Base-by-base conservation (phyloP, 1,284 basidiomycete species). In the Golubevia sp. region DNA sequence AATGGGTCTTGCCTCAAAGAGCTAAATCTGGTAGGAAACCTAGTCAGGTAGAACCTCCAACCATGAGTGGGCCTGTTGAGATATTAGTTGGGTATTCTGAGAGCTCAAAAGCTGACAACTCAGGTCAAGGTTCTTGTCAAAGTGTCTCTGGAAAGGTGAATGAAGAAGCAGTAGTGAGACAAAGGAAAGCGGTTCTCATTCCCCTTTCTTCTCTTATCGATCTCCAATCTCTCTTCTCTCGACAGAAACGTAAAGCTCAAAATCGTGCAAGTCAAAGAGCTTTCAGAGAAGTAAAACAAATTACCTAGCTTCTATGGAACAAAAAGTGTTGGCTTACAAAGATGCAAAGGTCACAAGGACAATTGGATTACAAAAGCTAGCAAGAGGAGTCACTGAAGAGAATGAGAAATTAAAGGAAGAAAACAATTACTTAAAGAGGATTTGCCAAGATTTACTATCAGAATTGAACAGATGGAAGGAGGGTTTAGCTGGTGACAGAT, bases 1-100 rank as follows among this genome's bases (percentile, higher is more conserved):
- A 78, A 58, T 82, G 79, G 79, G 79, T 83, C 7, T 68, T 83
- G 0, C 80, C 80, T 7, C 71, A 73, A 15, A 70, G 80, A 1
- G 77, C 79, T 54, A 83, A 83, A 48, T 78, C 80, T 0, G 80
- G 80, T n/a, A 71, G 80, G 5, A 83, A 83, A 63, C 80, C 79
- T 1, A 75, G 72, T 24, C 74, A 72, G 49, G 68, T 70, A 2
- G 76, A 79, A 51, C 79, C 77, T 0, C 68, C 74, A 21, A 83
- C 80, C 7, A 61, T 69, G 54, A 61, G 67, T 61, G 1, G 6
- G 23, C 2, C 11, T 34, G 4, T 11, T 34, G 30, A 34, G n/a
- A n/a, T n/a, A n/a, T n/a, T n/a, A n/a, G n/a, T n/a, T n/a, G n/a
- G n/a, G 4, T 11, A 11, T 34, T 34, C 30, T 3, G 30, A 34